Evolutionary conservation across 192 early-diverging fungal species (phyloP).

Genomic region (Lunasporangiospora selenospora): DNA sequence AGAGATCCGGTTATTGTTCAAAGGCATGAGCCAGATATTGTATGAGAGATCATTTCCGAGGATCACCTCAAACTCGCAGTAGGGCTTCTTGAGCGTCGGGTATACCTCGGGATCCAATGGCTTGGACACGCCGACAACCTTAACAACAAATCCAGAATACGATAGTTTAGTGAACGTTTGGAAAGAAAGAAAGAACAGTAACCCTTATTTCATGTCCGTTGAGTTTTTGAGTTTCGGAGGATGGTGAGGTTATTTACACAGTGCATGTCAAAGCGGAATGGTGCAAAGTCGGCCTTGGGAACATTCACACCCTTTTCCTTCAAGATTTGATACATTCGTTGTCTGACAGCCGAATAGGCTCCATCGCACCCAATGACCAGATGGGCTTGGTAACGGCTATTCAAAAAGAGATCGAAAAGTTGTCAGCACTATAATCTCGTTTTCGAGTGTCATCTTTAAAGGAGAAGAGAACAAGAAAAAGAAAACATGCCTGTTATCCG

Average conservation of each 20-base stretch:
- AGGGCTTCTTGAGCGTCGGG: neutral
- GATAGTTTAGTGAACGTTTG: too few relatives aligned
- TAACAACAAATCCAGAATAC: too few relatives aligned
- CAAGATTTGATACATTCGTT: constrained; percentile 3
- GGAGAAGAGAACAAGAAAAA: too few relatives aligned
- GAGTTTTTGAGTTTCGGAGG: too few relatives aligned
- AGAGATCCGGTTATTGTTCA: constrained; percentile 1
- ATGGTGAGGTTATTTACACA: neutral
- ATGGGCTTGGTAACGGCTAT: neutral
- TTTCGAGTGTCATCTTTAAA: too few relatives aligned
- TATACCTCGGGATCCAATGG: neutral
- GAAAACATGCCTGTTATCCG: neutral
- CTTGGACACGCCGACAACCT: constrained; percentile 3
- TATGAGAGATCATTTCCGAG: neutral
- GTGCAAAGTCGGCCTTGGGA: constrained; percentile 2
- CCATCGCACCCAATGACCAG: constrained; percentile 1
- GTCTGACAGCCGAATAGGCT: neutral
- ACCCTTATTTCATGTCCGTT: too few relatives aligned
- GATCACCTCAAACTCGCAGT: constrained; percentile 7
- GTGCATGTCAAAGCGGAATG: constrained; percentile 6
- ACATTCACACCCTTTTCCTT: neutral
- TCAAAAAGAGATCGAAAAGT: too few relatives aligned
- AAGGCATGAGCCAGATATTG: neutral
- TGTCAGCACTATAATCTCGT: too few relatives aligned
- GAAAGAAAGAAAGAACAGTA: too few relatives aligned